Evolutionary conservation across 352 stramenopile genomes (phyloP).

Genomic region (Globisporangium canariense): DNA sequence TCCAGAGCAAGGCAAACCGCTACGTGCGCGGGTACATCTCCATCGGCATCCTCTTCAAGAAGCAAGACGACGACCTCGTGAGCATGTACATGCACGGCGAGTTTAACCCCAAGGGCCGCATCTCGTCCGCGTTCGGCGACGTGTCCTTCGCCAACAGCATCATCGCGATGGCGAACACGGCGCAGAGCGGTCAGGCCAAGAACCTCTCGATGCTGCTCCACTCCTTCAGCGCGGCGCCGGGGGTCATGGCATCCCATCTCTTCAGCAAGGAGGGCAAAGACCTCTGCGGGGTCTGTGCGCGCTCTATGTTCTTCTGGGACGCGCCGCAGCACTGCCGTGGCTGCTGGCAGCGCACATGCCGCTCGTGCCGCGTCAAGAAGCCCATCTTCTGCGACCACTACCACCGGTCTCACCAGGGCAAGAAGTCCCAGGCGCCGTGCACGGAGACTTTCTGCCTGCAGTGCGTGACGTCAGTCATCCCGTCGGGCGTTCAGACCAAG

Average conservation of each 20-base stretch:
- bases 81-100: constrained; percentile 66
- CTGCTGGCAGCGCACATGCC: constrained; percentile 67
- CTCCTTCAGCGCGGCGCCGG: constrained; percentile 14
- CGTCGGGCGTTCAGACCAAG: constrained; percentile 59
- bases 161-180: constrained; percentile 56
- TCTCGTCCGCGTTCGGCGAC: constrained; percentile 51
- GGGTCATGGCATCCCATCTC: constrained; percentile 5
- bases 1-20: constrained; percentile 14
- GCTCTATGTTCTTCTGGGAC: constrained; percentile 65
- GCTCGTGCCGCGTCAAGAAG: constrained; percentile 58
- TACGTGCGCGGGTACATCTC: constrained; percentile 67
- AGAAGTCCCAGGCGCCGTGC: constrained; percentile 34
- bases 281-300: constrained; percentile 56
- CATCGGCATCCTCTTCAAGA: constrained; percentile 60
- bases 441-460: constrained; percentile 75
- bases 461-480: constrained; percentile 69
- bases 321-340: constrained; percentile 48
- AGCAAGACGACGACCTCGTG: constrained; percentile 51
- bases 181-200: constrained; percentile 70
- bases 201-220: constrained; percentile 61
- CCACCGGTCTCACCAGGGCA: constrained; percentile 31
- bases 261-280: constrained; percentile 20
- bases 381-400: constrained; percentile 76
- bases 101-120: constrained; percentile 55
- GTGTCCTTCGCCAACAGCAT: constrained; percentile 56